Percentiles rank a stretch among this genome's conserved stretches.
phyloP scores from a whole-genome alignment of 495 filamentous ascomycete genomes.

The Aspergillus panamensis region DNA sequence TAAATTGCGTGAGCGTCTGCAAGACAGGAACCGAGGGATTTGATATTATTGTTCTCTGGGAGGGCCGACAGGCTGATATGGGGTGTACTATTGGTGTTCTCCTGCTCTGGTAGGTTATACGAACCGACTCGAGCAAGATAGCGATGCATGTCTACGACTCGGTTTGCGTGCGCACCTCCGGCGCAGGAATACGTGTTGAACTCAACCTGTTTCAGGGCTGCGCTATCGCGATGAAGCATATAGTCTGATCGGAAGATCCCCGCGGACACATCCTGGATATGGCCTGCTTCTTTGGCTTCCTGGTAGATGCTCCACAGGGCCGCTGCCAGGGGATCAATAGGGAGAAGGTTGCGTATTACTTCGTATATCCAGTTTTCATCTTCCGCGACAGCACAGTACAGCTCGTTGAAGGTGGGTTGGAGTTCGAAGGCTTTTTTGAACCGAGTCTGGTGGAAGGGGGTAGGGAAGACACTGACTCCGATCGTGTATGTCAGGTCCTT shows the following conservation, averaged over 20 bases:
- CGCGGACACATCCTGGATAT: conserved; percentile 58
- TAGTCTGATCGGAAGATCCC: conserved; percentile 90
- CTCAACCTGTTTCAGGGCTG: conserved; percentile 75
- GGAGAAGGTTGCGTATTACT: conserved; percentile 40
- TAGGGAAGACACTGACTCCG: conserved; percentile 80
- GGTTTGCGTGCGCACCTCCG: conserved; percentile 58
- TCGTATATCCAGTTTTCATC: conserved; percentile 67
- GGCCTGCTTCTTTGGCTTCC: conserved; percentile 61
- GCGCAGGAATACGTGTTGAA: conserved; percentile 91
- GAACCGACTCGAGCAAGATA: conserved; percentile 26
- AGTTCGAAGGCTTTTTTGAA: conserved; percentile 67
- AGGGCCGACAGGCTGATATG: conserved; percentile 45
- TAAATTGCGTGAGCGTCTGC: conserved; percentile 65
- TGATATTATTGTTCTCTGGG: conserved; percentile 58
- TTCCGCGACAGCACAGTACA: conserved; percentile 72
- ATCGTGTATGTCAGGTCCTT: conserved; percentile 65
- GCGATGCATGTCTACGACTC: conserved; percentile 64
- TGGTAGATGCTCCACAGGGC: conserved; percentile 75
- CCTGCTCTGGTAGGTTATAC: conserved; percentile 14
- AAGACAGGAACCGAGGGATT: conserved; percentile 60
- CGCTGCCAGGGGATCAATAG: conserved; percentile 64
- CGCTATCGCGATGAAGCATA: conserved; percentile 61
- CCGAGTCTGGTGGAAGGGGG: conserved; percentile 65
- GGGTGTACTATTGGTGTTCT: not conserved
- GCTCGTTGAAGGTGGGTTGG: conserved; percentile 71